Evolutionary conservation across 306 rosid species (phyloP), one percentile per base, ranked within the genome.

Genomic region (Astragalus glycyphyllos): DNA sequence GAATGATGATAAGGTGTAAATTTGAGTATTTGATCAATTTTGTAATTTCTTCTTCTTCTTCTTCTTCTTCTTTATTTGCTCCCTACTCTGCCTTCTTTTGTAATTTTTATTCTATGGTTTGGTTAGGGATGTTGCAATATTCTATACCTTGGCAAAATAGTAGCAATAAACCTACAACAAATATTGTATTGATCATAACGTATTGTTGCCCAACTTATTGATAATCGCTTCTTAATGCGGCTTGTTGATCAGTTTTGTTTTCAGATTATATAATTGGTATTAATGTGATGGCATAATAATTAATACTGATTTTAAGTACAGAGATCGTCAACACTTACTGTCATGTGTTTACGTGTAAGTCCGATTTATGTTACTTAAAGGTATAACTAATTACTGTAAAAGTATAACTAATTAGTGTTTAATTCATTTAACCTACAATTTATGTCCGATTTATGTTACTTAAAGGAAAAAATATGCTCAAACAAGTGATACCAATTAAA

Each of bases 1-100:
- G 48, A 78, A 76, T 62, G 86, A 85, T 62, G 84, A 89, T 20
- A 83, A 81, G 77, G 91, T 83, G 77, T 86, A 61, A 68, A 58
- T 7, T 72, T 78, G 71, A 80, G 58, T 65, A 58, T 7, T 72
- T 81, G 71, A 80, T 37, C 41, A 2, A 5, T 49, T 73, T 57
- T 65, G 40, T 53, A 42, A n/a, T n/a, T n/a, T n/a, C n/a, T n/a
- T n/a, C n/a, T n/a, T n/a, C 2, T 59, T 20, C 49, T 15, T 31
- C 56, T 12, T 38, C 9, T 11, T 34, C 34, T 26, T 15, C 51
- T 35, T 42, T 41, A 6, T 2, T 12, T 50, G 16, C 8, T 8
- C 23, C 11, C 16, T 16, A 11, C 1, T n/a, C 10, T 3, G 4
- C 4, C 47, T 47, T 13, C 0, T 20, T 49, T 55, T 45, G 11